phyloP scores from a whole-genome alignment of 2,329 filamentous ascomycete genomes.

The Aspergillus thermomutatus region DNA sequence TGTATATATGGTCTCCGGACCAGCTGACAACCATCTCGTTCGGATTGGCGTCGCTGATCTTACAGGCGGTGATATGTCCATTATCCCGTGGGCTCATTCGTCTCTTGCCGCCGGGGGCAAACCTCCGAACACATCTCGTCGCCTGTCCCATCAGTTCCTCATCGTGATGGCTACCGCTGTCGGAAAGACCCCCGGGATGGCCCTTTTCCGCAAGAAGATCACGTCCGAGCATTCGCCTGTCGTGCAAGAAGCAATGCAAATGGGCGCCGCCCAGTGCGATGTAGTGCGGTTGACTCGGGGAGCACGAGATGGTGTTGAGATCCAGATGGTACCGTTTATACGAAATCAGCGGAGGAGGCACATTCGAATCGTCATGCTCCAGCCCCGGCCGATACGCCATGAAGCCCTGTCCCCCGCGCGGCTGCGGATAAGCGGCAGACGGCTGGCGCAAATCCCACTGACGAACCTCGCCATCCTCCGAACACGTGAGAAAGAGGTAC shows the following conservation, averaged over 20 bases:
- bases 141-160: slow-evolving; percentile 57
- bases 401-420: slow-evolving; percentile 45
- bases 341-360: slow-evolving; percentile 63
- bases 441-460: slow-evolving; percentile 67
- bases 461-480: slow-evolving; percentile 66
- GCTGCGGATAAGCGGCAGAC: slow-evolving; percentile 59
- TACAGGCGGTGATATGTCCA: slow-evolving; percentile 67
- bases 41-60: slow-evolving; percentile 66
- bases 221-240: slow-evolving; percentile 64
- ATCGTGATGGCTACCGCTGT: slow-evolving; percentile 44
- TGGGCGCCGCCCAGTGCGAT: slow-evolving; percentile 68
- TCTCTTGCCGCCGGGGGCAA: slow-evolving; percentile 60
- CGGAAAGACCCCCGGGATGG: slow-evolving; percentile 37
- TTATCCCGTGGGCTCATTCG: slow-evolving; percentile 47
- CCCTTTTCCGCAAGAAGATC: slow-evolving; percentile 56
- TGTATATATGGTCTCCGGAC: slow-evolving; percentile 65
- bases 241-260: slow-evolving; percentile 66
- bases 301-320: slow-evolving; percentile 67
- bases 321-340: slow-evolving; percentile 63
- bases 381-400: slow-evolving; percentile 39
- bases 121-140: slow-evolving; percentile 63
- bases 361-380: slow-evolving; percentile 48
- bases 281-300: slow-evolving; percentile 64
- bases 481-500: slow-evolving; percentile 66
- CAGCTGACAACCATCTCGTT: slow-evolving; percentile 67